Percentiles rank a stretch among this genome's conserved stretches.
These are phyloP conservation scores for Penicillium diatomitis DNA, from an alignment of 495 filamentous ascomycete species.

Conservation along the genomic window DNA sequence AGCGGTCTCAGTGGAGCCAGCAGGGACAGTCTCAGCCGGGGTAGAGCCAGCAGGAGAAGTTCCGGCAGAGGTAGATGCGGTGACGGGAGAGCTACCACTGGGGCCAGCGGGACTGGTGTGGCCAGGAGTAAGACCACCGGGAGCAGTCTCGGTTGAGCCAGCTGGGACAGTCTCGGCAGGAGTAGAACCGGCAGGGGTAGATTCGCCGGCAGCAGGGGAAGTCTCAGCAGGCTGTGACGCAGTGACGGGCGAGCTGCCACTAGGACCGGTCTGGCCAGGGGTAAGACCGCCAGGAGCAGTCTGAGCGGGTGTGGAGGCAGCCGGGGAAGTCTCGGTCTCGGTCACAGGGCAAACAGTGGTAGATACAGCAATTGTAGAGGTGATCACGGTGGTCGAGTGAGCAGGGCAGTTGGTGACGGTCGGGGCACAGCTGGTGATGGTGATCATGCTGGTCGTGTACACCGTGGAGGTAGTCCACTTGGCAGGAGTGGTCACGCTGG, in stretches of 20 bases:
- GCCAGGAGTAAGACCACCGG: background rate
- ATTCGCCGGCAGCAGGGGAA: conserved; percentile 2
- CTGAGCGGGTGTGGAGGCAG: background rate
- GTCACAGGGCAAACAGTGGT: conserved; percentile 50
- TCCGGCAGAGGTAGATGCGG: background rate
- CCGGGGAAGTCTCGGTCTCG: conserved; percentile 17
- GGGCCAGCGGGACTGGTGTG: background rate
- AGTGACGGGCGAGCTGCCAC: background rate
- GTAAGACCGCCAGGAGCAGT: conserved; percentile 7
- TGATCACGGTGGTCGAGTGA: conserved; percentile 40
- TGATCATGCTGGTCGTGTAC: conserved; percentile 47
- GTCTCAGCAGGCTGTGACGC: conserved; percentile 8
- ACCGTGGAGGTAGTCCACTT: conserved; percentile 49
- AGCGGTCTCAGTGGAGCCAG: no score
- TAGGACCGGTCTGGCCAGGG: background rate
- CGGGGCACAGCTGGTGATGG: conserved; percentile 48
- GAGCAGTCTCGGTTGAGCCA: no score
- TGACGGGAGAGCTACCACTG: background rate
- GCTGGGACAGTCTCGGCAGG: no score
- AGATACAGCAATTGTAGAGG: conserved; percentile 46
- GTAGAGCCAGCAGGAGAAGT: no score
- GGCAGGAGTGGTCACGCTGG: conserved; percentile 7
- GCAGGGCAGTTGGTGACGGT: conserved; percentile 53
- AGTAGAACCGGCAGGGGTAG: no score
- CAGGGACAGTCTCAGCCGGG: no score